Evolutionary conservation across 495 filamentous ascomycete species (phyloP).

Genomic region (Penicillium paxilli): DNA sequence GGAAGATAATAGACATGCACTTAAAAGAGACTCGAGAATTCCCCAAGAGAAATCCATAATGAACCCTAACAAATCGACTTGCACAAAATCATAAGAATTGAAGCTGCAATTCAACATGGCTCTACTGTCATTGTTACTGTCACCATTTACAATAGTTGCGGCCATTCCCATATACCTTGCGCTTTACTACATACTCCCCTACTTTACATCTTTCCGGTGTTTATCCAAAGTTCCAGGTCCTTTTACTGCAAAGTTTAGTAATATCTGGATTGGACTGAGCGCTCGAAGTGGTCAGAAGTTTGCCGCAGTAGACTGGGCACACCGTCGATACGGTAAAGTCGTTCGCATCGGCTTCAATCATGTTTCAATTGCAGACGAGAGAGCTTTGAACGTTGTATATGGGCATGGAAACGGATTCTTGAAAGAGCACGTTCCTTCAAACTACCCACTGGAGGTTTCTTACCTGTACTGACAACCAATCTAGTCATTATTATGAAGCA

Average conservation of each 20-base stretch:
- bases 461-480: background rate
- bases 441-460: background rate
- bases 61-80: too few relatives aligned
- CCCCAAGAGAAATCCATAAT: background rate
- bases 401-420: conserved; percentile 63
- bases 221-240: conserved; percentile 22
- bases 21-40: background rate
- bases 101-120: conserved; percentile 14
- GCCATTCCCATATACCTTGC: conserved; percentile 16
- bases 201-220: conserved; percentile 14
- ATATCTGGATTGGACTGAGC: conserved; percentile 25
- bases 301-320: conserved; percentile 33
- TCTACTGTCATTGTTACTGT: conserved; percentile 8
- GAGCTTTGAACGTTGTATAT: conserved; percentile 30
- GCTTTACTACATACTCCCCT: conserved; percentile 24
- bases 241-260: conserved; percentile 23
- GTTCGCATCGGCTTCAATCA: conserved; percentile 38
- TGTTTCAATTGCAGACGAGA: conserved; percentile 33
- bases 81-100: too few relatives aligned
- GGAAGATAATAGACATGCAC: background rate
- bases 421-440: conserved; percentile 56
- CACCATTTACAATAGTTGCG: conserved; percentile 12
- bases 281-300: conserved; percentile 23
- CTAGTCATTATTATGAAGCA: conserved; percentile 75
- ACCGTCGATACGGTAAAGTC: conserved; percentile 41